A percentile compares a stretch with the other conserved stretches of the same genome.
phyloP scores from a whole-genome alignment of 2,329 filamentous ascomycete genomes.

The Neonectria ditissima region DNA sequence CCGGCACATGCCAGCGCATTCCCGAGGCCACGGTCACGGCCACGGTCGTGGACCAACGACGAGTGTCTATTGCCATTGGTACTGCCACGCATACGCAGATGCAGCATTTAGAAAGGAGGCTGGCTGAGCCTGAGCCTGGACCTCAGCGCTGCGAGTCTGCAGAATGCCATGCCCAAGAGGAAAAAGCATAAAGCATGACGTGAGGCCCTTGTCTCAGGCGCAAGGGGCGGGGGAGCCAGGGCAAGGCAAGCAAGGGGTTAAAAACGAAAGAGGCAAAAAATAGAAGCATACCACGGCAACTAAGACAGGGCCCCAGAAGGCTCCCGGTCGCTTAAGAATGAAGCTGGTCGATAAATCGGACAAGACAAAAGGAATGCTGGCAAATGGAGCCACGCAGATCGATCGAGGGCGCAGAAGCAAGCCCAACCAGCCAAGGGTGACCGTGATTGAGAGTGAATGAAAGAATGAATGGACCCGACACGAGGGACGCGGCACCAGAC shows the following conservation, averaged over 20 bases:
- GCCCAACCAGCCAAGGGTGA: slow-evolving; percentile 22
- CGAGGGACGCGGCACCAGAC: slow-evolving; percentile 4
- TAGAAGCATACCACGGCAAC: slow-evolving; percentile 43
- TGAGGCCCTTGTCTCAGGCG: slow-evolving; percentile 35
- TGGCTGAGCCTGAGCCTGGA: slow-evolving; percentile 1
- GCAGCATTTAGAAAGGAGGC: not conserved
- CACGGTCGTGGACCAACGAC: slow-evolving; percentile 1
- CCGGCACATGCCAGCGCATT: slow-evolving; percentile 18
- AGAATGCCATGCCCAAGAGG: not conserved
- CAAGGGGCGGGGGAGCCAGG: slow-evolving; percentile 24
- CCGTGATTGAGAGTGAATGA: slow-evolving; percentile 26
- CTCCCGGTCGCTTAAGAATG: slow-evolving; percentile 39
- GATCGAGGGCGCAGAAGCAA: slow-evolving; percentile 25
- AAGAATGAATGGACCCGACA: slow-evolving; percentile 18
- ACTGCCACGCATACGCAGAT: slow-evolving; percentile 12
- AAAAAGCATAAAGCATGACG: slow-evolving; percentile 14
- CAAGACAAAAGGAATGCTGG: slow-evolving; percentile 41
- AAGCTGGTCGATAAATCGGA: slow-evolving; percentile 42
- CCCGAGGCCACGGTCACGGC: slow-evolving; percentile 6
- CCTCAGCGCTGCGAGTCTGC: not conserved
- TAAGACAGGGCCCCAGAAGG: slow-evolving; percentile 41
- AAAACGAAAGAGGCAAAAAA: slow-evolving; percentile 38
- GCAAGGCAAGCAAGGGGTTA: slow-evolving; percentile 31
- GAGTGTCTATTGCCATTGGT: not conserved
- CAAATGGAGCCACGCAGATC: slow-evolving; percentile 32